phyloP scores from a whole-genome alignment of 2,329 filamentous ascomycete genomes.

The Trichophyton simii region DNA sequence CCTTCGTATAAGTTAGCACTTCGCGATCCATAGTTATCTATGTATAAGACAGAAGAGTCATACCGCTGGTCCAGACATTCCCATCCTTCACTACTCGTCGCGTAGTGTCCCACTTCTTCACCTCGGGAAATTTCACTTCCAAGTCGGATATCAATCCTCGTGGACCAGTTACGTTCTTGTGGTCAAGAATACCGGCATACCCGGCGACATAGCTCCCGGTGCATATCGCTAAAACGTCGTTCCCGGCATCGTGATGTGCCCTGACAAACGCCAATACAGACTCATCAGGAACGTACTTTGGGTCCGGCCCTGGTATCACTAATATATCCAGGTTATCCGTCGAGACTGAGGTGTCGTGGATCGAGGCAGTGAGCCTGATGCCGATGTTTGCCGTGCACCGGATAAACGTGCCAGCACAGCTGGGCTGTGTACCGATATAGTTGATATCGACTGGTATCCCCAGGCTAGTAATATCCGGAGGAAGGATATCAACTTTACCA shows the following conservation, averaged over 20 bases:
- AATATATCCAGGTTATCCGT: slow-evolving; percentile 28
- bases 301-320: slow-evolving; percentile 28
- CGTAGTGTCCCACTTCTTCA: slow-evolving; percentile 9
- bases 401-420: neutral
- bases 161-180: slow-evolving; percentile 16
- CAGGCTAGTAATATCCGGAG: slow-evolving; percentile 9
- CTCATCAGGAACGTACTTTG: slow-evolving; percentile 17
- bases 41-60: neutral
- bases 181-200: slow-evolving; percentile 17
- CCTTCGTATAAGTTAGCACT: neutral
- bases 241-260: slow-evolving; percentile 20
- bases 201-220: slow-evolving; percentile 17
- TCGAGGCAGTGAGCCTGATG: slow-evolving; percentile 20
- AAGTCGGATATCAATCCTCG: slow-evolving; percentile 16
- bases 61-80: slow-evolving; percentile 10
- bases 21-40: neutral
- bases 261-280: slow-evolving; percentile 23
- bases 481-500: slow-evolving; percentile 19
- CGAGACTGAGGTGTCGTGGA: slow-evolving; percentile 20
- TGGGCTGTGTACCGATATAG: slow-evolving; percentile 16
- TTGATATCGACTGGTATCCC: slow-evolving; percentile 5
- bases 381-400: slow-evolving; percentile 19
- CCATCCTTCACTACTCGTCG: slow-evolving; percentile 6
- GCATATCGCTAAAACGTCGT: slow-evolving; percentile 19
- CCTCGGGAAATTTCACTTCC: slow-evolving; percentile 17